A percentile compares a stretch with the other conserved stretches of the same genome.
phyloP scores from a whole-genome alignment of 768 basidiomycete species.

The Pleurotus salmoneostramineus region DNA sequence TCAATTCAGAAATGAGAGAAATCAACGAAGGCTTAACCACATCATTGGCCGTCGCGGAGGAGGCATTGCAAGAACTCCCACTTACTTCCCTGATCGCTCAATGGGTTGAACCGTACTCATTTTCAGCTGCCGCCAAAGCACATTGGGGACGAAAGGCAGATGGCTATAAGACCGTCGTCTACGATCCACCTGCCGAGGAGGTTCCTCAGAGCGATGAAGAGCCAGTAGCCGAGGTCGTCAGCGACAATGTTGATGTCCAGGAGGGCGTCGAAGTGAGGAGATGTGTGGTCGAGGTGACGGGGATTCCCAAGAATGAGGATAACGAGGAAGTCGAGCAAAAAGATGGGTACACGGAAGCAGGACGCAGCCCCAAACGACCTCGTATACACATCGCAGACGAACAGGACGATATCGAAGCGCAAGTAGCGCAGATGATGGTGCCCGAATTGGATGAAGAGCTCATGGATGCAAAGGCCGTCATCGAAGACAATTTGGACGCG shows the following conservation, averaged over 20 bases:
- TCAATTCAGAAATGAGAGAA: background rate
- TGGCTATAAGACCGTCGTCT: conserved; percentile 24
- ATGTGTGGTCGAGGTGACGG: conserved; percentile 2
- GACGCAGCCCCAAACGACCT: conserved; percentile 12
- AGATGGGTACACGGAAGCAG: background rate
- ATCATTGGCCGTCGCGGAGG: conserved; percentile 37
- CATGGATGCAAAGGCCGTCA: conserved; percentile 4
- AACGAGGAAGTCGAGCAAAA: conserved; percentile 1
- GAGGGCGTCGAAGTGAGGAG: background rate
- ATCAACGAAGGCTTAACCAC: conserved; percentile 29
- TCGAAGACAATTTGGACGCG: conserved; percentile 24
- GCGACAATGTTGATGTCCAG: background rate
- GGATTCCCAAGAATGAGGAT: background rate
- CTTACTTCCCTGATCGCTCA: conserved; percentile 42
- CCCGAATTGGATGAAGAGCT: background rate
- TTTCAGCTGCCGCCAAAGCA: conserved; percentile 43
- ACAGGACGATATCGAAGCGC: conserved; percentile 32
- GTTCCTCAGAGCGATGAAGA: conserved; percentile 9
- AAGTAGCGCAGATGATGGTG: conserved; percentile 32
- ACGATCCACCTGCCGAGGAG: background rate
- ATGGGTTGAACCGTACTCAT: conserved; percentile 38
- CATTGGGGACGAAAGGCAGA: conserved; percentile 48
- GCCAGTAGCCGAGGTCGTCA: background rate
- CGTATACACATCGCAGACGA: conserved; percentile 14
- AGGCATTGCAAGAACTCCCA: conserved; percentile 48